phyloP scores from a whole-genome alignment of 164 flowering plant genomes.

The Cinnamomum chago region DNA sequence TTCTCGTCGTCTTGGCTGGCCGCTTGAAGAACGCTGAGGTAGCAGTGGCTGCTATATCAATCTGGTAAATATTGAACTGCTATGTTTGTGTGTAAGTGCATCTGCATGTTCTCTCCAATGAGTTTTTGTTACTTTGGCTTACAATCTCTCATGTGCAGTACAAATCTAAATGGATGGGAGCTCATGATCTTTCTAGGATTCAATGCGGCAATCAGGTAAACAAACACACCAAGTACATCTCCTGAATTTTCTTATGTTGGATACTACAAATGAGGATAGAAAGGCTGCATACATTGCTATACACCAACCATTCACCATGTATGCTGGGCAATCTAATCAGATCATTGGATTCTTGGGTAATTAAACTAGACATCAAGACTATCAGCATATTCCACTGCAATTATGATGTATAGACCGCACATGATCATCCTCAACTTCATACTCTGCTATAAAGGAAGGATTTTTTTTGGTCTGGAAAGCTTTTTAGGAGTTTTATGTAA shows the following conservation, averaged over 20 bases:
- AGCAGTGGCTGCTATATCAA: conserved; percentile 42
- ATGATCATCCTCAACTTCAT: too few species aligned
- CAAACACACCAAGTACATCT: not conserved
- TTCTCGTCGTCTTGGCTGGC: conserved; percentile 39
- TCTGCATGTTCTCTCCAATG: not conserved
- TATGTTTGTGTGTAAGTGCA: not conserved
- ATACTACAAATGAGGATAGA: not conserved
- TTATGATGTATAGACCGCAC: too few species aligned
- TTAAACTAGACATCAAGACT: too few species aligned
- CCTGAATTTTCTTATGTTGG: not conserved
- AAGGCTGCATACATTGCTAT: not conserved
- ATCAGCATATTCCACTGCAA: too few species aligned
- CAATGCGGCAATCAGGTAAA: conserved; percentile 45
- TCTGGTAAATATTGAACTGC: conserved; percentile 25
- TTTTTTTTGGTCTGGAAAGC: not conserved
- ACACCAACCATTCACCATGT: not conserved
- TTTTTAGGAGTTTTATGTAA: too few species aligned
- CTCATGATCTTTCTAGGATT: conserved; percentile 35
- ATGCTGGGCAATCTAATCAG: not conserved
- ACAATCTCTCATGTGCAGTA: conserved; percentile 22
- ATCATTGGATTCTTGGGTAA: too few species aligned
- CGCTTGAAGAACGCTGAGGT: conserved; percentile 30
- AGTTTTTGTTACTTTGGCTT: not conserved
- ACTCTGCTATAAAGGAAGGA: too few species aligned
- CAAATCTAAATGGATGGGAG: conserved; percentile 36